Base-by-base conservation (phyloP, 768 basidiomycete species). In the Psilocybe sp. region DNA sequence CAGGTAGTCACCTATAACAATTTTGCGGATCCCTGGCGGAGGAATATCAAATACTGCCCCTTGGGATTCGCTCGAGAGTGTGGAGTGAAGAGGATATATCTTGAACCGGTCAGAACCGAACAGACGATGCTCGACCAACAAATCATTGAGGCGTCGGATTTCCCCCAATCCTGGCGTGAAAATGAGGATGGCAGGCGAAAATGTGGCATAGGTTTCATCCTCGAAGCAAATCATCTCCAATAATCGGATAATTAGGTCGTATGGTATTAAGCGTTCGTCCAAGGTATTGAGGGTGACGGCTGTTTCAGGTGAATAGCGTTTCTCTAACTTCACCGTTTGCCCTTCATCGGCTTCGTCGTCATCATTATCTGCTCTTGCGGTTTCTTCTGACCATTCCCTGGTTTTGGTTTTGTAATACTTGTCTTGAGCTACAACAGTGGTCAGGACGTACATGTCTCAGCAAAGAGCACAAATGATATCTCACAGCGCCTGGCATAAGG, bases 151-250 rank as follows among this genome's bases (percentile, higher is more conserved):
- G 19, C 88, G 82, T 33, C 95, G 84, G 49, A 99, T 99, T 69
- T 97, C 95, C 31, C 85, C 91, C 53, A 99, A 72, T 37, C 96
- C 96, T 18, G 96, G 95, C 80, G 98, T 84, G 69, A 99, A 99
- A 52, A 99, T 73, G 35, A 99, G 74, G 40, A 92, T 77, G 2
- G 96, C 96, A 2, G 81, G 69, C 2, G 93, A 95, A 68, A 82
- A 93, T 1, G 64, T 48, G 13, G 54, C 46, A 46, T 84, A 77
- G 2, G 65, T 54, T 2, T 59, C 54, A 53, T 87, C 80, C 41
- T 84, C 79, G 57, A 90, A 87, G 64, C 94, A 97, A 7, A 97
- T 75, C 40, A 74, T 75, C 61, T 98, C 94, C 39, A 99, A 74
- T 2, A 98, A 70, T 14, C 80, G 76, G 51, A 96, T 58, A 60